Evolutionary conservation across 78 protist genomes (phyloP).

Genomic region (Isochrysis galbana): DNA sequence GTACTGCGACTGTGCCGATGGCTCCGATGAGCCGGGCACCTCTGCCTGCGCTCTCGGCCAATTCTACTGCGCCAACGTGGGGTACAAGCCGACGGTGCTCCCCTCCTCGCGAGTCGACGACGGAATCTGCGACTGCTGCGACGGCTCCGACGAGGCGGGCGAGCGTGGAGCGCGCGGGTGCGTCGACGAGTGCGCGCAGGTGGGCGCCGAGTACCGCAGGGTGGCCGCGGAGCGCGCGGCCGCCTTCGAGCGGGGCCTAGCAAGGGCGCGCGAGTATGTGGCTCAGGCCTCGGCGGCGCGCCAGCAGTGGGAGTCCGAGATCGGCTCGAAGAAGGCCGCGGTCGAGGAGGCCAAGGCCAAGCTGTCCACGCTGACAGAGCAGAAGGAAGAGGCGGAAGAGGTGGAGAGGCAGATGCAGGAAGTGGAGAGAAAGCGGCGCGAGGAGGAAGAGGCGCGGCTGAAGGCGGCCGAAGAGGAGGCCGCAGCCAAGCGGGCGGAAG

Average conservation of each 20-base stretch:
- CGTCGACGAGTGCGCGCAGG: background rate
- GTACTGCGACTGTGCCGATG: constrained; percentile 55
- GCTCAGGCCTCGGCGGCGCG: background rate
- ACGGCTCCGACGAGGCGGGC: constrained; percentile 24
- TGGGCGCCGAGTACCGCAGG: background rate
- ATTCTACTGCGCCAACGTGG: constrained; percentile 33
- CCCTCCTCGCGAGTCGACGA: constrained; percentile 26
- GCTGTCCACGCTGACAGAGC: background rate
- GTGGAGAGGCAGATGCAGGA: background rate
- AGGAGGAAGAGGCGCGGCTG: background rate
- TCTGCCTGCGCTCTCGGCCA: constrained; percentile 43
- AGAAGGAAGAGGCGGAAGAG: background rate
- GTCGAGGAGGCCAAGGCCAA: background rate
- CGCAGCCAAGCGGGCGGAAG: too few species aligned
- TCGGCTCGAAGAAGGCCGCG: background rate
- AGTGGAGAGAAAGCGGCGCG: background rate
- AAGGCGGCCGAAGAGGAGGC: too few species aligned
- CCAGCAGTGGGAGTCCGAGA: background rate
- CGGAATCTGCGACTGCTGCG: constrained; percentile 47
- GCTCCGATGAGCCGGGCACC: constrained; percentile 60
- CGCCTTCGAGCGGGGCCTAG: background rate
- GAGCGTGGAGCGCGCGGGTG: background rate
- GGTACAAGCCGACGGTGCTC: background rate
- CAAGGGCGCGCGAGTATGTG: background rate
- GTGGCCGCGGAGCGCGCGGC: background rate